Evolutionary conservation across 495 filamentous ascomycete species (phyloP).

Genomic region (Cercophora samala): DNA sequence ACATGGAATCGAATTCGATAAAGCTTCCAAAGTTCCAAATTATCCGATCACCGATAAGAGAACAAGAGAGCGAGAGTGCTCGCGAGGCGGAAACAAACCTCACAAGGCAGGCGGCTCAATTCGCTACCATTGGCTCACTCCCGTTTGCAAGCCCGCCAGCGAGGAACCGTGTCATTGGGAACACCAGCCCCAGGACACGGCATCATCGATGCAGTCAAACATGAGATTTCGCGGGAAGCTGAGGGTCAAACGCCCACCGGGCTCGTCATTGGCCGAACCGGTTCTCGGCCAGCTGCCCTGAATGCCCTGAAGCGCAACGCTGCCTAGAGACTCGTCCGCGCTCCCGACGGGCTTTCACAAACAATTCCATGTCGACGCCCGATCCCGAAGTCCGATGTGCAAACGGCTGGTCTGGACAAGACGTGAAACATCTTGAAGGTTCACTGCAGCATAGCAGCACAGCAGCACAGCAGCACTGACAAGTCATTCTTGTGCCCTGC

Average conservation of each 20-base stretch:
- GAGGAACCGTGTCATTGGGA: constrained; percentile 28
- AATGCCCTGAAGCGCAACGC: constrained; percentile 12
- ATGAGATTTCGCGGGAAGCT: constrained; percentile 28
- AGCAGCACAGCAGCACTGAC: constrained; percentile 23
- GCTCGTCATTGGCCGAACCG: constrained; percentile 23
- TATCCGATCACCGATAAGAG: neutral
- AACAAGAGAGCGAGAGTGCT: neutral
- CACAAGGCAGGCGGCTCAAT: constrained; percentile 11
- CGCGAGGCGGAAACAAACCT: neutral
- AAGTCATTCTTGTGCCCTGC: constrained; percentile 23
- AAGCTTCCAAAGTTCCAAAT: neutral
- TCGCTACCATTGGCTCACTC: constrained; percentile 17
- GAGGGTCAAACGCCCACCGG: constrained; percentile 29
- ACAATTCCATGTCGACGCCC: constrained; percentile 29
- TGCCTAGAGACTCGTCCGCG: constrained; percentile 16
- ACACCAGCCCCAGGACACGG: constrained; percentile 15
- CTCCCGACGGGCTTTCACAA: constrained; percentile 7
- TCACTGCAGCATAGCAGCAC: no score
- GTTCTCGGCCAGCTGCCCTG: constrained; percentile 20
- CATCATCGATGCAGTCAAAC: constrained; percentile 31
- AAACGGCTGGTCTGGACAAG: constrained; percentile 18
- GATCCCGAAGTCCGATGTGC: constrained; percentile 18
- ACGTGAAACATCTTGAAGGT: constrained; percentile 25
- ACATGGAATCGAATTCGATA: neutral
- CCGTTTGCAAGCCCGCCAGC: constrained; percentile 20